These are phyloP conservation scores for Colletotrichum musae DNA, from an alignment of 2,329 filamentous ascomycete species.

Conservation along the genomic window DNA sequence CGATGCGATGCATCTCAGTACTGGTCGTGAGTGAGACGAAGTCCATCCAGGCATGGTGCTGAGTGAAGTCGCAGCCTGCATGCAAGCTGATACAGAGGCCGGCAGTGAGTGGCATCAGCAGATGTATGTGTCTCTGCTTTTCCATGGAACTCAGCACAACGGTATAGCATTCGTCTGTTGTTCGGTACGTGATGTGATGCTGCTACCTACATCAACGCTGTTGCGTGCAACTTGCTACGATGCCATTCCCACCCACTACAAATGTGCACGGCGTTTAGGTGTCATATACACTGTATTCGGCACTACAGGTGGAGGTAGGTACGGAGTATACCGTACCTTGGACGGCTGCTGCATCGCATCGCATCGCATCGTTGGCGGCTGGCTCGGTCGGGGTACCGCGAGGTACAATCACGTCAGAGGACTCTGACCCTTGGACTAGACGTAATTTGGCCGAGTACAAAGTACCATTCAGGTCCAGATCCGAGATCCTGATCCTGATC, in stretches of 20 bases:
- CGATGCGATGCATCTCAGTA: conserved; percentile 10
- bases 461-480: conserved; percentile 33
- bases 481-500: conserved; percentile 38
- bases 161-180: too few species aligned
- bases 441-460: conserved; percentile 26
- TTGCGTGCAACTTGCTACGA: too few species aligned
- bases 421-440: conserved; percentile 21
- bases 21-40: neutral
- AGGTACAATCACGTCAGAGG: conserved; percentile 23
- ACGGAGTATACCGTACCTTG: too few species aligned
- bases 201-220: too few species aligned
- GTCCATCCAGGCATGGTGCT: neutral
- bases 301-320: too few species aligned
- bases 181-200: too few species aligned
- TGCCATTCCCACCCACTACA: too few species aligned
- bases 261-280: too few species aligned
- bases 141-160: too few species aligned
- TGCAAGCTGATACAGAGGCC: neutral
- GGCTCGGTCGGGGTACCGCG: conserved; percentile 23
- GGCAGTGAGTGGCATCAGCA: neutral
- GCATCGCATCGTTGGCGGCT: conserved; percentile 15
- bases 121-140: too few species aligned
- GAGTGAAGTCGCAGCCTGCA: neutral
- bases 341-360: neutral
- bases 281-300: too few species aligned